Evolutionary conservation across 257 asterid species (phyloP), one percentile per base, ranked within the genome.

Genomic region (Cynanchum wilfordii): DNA sequence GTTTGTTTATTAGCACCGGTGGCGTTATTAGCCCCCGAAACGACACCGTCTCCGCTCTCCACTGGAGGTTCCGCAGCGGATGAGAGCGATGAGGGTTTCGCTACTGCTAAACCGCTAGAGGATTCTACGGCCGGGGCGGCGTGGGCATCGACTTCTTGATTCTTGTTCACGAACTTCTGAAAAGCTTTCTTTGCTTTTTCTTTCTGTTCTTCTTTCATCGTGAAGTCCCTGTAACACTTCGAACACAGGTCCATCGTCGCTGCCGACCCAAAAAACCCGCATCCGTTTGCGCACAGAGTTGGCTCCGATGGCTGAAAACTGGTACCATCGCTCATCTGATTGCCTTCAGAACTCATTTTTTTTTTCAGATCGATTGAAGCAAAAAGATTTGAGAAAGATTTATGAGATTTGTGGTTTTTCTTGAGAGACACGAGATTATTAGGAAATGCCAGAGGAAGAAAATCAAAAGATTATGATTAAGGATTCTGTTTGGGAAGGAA

Each of bases 221-320:
- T 79, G 54, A 71, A 29, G 55, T 83, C 86, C 0, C 82, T 65
- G 81, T 60, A 79, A n/a, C 88, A 86, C 85, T 79, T 83, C 1
- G 90, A 81, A 52, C 88, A 83, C 25, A 83, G 78, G 3, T 84
- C 80, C 77, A 64, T 75, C 49, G 79, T 87, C 50, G 82, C 89
- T 25, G 84, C 78, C 74, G 88, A 55, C 33, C 89, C 89, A 56
- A 78, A 87, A 69, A 85, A 85, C 4, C 92, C 88, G 68, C 92
- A 87, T 30, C 88, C 84, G 29, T 75, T 74, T 12, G 75, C 57
- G 68, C 92, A 85, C 1, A 71, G 62, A n/a, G 65, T 33, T 66
- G 77, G 79, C 66, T 82, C 87, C 50, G 88, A 72, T 56, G 84
- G 79, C 70, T 71, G 80, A 22, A 69, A 84, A 44, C 84, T 77